A percentile compares a stretch with the other conserved stretches of the same genome.
Conservation (phyloP, 169 alveolate genomes). For the Besnoitia besnoiti region DNA sequence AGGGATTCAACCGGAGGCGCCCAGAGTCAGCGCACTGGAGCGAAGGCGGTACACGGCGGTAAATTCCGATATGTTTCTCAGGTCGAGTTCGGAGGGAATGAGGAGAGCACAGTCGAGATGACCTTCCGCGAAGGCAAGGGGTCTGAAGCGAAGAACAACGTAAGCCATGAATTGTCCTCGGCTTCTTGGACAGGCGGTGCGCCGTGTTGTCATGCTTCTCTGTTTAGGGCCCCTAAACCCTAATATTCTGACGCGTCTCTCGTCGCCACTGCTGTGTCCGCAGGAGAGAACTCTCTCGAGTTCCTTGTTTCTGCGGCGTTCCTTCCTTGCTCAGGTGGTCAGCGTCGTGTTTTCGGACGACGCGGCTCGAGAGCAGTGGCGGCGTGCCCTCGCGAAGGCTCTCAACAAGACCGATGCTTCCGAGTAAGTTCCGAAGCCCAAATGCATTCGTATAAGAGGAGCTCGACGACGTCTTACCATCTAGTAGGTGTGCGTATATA, state of each 20-base stretch:
- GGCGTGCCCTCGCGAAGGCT: constrained; percentile 42
- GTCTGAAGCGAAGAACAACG: too few species aligned
- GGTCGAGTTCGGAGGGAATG: constrained; percentile 29
- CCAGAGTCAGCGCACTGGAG: too few species aligned
- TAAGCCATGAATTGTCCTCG: neutral
- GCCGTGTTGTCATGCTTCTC: neutral
- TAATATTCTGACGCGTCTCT: too few species aligned
- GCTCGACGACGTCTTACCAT: too few species aligned
- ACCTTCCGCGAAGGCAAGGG: constrained; percentile 1
- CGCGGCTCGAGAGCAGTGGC: constrained; percentile 49
- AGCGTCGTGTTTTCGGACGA: constrained; percentile 33
- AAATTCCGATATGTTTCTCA: neutral
- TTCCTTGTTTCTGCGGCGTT: neutral
- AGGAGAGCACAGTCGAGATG: constrained; percentile 37
- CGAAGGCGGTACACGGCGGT: too few species aligned
- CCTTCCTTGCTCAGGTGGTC: constrained; percentile 1
- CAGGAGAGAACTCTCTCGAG: too few species aligned
- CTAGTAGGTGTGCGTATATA: too few species aligned
- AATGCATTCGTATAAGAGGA: too few species aligned
- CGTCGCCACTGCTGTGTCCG: neutral
- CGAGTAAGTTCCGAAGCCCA: too few species aligned
- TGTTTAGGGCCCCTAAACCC: neutral
- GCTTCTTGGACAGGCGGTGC: neutral
- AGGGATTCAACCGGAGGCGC: too few species aligned
- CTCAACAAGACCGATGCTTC: constrained; percentile 42